phyloP scores from a whole-genome alignment of 148 eudicot species.

The Oxyria digyna region DNA sequence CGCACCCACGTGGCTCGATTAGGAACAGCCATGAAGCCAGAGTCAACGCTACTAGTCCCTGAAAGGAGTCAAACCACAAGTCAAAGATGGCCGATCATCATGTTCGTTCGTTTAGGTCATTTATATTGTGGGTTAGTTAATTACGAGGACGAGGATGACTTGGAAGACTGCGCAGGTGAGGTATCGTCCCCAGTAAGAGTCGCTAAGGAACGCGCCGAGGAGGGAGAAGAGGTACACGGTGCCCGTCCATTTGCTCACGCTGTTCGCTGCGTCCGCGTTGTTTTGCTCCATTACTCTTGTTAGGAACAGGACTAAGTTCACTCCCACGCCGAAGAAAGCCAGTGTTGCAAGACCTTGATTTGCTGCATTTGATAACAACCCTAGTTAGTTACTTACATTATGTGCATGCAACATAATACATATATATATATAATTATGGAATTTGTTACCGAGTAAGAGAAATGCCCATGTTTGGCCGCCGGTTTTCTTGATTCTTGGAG shows the following conservation, averaged over 20 bases:
- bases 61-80: not conserved
- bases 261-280: constrained; percentile 82
- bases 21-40: constrained; percentile 53
- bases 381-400: not conserved
- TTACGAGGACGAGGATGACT: constrained; percentile 53
- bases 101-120: no score
- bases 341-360: constrained; percentile 86
- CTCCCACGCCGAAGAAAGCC: constrained; percentile 87
- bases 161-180: constrained; percentile 76
- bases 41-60: constrained; percentile 65
- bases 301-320: constrained; percentile 77
- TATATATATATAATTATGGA: no score
- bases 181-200: constrained; percentile 94
- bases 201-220: constrained; percentile 86
- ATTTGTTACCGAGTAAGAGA: constrained; percentile 41
- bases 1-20: constrained; percentile 69
- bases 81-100: no score
- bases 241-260: constrained; percentile 89
- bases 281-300: constrained; percentile 69
- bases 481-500: constrained; percentile 11
- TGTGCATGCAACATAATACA: no score
- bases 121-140: no score
- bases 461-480: constrained; percentile 61
- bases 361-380: constrained; percentile 24
- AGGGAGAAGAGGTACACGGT: constrained; percentile 84